Percentiles rank a stretch among this genome's conserved stretches.
Evolutionary conservation across 2,329 filamentous ascomycete genomes (phyloP).

Genomic region (Phialophora chinensis): DNA sequence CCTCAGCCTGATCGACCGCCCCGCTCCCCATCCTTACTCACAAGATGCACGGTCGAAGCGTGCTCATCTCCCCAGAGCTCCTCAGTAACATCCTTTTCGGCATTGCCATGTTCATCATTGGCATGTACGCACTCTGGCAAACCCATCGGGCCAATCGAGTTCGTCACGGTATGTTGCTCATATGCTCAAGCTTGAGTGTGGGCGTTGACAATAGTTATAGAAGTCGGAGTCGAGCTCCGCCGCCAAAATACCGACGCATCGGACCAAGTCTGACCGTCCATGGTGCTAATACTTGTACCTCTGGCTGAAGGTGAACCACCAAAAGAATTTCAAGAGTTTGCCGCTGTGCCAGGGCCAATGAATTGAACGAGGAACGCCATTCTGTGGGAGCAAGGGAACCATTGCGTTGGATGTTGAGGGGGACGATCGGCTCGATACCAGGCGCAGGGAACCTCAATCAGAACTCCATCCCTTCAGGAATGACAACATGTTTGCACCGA

Average conservation of each 20-base stretch:
- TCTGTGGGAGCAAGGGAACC: neutral
- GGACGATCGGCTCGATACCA: neutral
- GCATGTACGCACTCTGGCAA: conserved; percentile 18
- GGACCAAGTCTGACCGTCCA: conserved; percentile 9
- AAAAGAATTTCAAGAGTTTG: neutral
- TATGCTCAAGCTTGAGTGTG: neutral
- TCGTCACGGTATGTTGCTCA: conserved; percentile 3
- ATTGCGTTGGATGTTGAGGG: neutral
- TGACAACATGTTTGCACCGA: conserved; percentile 38
- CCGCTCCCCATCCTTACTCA: neutral
- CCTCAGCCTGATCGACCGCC: neutral
- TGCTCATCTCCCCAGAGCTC: conserved; percentile 12
- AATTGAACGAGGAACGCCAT: neutral
- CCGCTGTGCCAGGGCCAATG: neutral
- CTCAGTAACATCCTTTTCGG: conserved; percentile 17
- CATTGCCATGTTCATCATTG: conserved; percentile 13
- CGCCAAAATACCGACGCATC: conserved; percentile 12
- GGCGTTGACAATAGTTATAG: conserved; percentile 1
- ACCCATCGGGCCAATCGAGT: conserved; percentile 7
- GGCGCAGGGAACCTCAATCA: neutral
- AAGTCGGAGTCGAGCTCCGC: conserved; percentile 4
- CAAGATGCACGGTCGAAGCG: neutral
- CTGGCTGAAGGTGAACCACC: neutral
- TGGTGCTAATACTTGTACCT: neutral
- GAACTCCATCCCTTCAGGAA: conserved; percentile 39